These are phyloP conservation scores for Selaginella tamariscina DNA, from an alignment of 75 land plant species.

Conservation along the genomic window DNA sequence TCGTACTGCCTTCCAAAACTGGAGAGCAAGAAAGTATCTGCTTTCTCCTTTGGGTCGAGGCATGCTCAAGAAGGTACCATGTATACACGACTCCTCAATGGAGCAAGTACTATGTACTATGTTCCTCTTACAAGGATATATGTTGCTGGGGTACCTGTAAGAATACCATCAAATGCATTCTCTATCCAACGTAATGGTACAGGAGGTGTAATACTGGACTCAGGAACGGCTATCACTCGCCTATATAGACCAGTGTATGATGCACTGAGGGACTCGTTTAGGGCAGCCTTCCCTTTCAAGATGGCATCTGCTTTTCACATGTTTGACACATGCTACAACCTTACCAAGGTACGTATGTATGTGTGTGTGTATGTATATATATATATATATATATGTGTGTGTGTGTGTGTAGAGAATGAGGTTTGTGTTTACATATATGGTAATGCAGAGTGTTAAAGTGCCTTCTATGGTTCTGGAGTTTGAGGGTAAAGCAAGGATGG, in stretches of 20 bases:
- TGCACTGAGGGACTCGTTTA: conserved; percentile 51
- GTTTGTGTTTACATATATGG: conserved; percentile 21
- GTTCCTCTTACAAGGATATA: conserved; percentile 44
- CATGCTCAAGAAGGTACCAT: not conserved
- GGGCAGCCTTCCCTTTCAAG: conserved; percentile 28
- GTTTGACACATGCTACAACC: conserved; percentile 81
- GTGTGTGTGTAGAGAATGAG: no score
- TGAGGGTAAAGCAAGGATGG: conserved; percentile 26
- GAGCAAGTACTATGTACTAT: conserved; percentile 62
- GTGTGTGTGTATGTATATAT: no score
- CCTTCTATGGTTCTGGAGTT: conserved; percentile 56
- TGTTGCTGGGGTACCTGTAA: conserved; percentile 46
- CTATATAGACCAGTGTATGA: conserved; percentile 36
- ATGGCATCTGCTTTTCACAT: conserved; percentile 35
- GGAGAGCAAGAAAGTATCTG: conserved; percentile 18
- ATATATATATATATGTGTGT: no score
- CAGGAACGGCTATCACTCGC: conserved; percentile 69
- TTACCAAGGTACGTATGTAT: conserved; percentile 30
- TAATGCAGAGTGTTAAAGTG: conserved; percentile 37
- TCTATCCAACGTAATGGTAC: conserved; percentile 31
- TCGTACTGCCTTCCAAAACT: conserved; percentile 59
- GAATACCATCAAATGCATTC: conserved; percentile 36
- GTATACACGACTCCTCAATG: conserved; percentile 47
- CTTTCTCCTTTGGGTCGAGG: conserved; percentile 18
- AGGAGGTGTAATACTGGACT: conserved; percentile 72